Percentiles rank a stretch among this genome's conserved stretches.
Conservation (phyloP, 495 filamentous ascomycete genomes). For the Aspergillus funiculosus region DNA sequence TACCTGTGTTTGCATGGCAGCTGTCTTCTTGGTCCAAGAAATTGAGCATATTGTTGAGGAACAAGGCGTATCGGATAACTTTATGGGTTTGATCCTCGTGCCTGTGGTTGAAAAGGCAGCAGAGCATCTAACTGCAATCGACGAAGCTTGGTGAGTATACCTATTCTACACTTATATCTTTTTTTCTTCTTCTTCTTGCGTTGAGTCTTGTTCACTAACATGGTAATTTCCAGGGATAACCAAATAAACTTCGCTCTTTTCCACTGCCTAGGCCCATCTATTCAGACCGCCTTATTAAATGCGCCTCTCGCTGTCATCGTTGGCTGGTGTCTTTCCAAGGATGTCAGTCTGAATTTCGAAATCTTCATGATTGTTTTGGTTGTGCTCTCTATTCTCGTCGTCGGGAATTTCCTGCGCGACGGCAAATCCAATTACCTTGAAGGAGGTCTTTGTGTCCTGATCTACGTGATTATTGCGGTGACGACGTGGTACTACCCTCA, state of each 20-base stretch:
- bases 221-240: conserved; percentile 32
- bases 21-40: conserved; percentile 74
- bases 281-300: conserved; percentile 88
- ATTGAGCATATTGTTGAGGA: conserved; percentile 67
- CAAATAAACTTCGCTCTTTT: conserved; percentile 79
- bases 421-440: conserved; percentile 78
- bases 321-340: conserved; percentile 68
- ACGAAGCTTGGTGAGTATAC: conserved; percentile 73
- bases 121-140: conserved; percentile 83
- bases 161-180: not conserved
- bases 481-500: conserved; percentile 48
- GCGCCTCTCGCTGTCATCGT: conserved; percentile 77
- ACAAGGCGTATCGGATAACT: conserved; percentile 64
- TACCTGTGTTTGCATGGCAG: conserved; percentile 70
- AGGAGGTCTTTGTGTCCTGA: conserved; percentile 63
- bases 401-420: conserved; percentile 74
- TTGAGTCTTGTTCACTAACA: not conserved
- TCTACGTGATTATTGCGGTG: conserved; percentile 52
- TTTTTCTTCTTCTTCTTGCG: not conserved
- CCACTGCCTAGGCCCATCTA: conserved; percentile 79
- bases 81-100: conserved; percentile 65
- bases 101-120: conserved; percentile 89
- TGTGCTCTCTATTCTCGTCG: conserved; percentile 81
- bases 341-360: conserved; percentile 81
- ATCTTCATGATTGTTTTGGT: conserved; percentile 82